Base-by-base conservation (phyloP, 805 yeast species). In the Osmozyma mogii region DNA sequence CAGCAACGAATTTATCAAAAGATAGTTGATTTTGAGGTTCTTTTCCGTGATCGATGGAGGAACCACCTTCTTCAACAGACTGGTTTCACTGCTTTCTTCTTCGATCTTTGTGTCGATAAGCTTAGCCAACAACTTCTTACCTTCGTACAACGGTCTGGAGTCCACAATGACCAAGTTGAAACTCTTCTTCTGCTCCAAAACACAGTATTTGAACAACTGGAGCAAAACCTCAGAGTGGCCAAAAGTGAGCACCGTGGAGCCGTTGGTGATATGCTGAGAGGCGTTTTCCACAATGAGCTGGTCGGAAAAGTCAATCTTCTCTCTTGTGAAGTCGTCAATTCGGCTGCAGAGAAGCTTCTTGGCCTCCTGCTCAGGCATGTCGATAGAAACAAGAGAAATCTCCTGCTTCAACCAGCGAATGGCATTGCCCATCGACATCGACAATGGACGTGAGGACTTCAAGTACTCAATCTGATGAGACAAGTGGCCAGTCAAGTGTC, bases 341-440 rank as follows among this genome's bases (percentile, higher is more conserved):
- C 73, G 71, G 27, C 68, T 77, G 34, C 73, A 57, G 33, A 92
- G 64, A 20, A 66, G 59, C 9, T 50, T 55, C 49, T 84, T 87
- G 16, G 96, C 95, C 18, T 69, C 70, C 11, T 56, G 64, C 34
- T 82, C 92, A 16, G 67, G 53, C 17, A 75, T 63, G 38, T 83
- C 94, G 32, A 88, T 77, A 34, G 87, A 78, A 28, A 89, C 74
- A 24, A 72, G 68, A 1, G 96, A 76, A 32, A 92, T 89, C 52
- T 84, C 89, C 61, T 89, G 97, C 50, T 92, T 92, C 40, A 92
- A 68, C 96, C 96, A 88, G 46, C 98, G 75, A 42, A 92, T 92
- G 3, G 96, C 89, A 60, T 88, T 92, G 31, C 98, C 98, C 98
- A 92, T 92, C 1, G 95, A 73, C 2, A 88, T 83, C 32, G 92